Base-by-base conservation (phyloP, 768 basidiomycete species). In the Lactifluus pinguis region DNA sequence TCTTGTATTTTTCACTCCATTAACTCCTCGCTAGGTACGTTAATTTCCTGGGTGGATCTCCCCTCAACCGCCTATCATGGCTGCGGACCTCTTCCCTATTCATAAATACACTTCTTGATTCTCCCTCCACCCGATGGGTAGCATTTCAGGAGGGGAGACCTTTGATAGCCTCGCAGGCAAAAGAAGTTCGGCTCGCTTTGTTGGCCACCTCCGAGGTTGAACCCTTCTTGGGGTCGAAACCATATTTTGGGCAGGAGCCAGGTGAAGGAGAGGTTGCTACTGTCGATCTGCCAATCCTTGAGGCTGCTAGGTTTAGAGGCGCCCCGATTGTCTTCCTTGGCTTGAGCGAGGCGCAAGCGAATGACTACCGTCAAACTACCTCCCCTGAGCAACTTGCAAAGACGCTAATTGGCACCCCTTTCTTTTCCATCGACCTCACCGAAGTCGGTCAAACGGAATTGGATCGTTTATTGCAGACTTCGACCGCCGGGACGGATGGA, bases 51-150 rank as follows among this genome's bases (percentile, higher is more conserved):
- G 75, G 73, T 38, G 81, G 87, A 44, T 88, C 89, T 57, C 83
- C 87, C 47, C 73, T 92, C 36, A 92, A 92, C 71, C 85, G 91
- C 15, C 77, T 92, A 19, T 84, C 88, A 1, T 93, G 93, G 85
- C 78, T 94, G 39, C 80, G 91, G 30, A 72, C 83, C 3, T 91
- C 89, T 14, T 80, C 83, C 32, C 70, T 79, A 8, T 92, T 94
- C 72, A 78, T 98, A 51, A 89, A 92, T 60, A 77, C 84, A 19
- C 77, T 93, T 65, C 74, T 87, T 41, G 71, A 68, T 15, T 76
- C 82, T 13, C 79, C 83, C 0, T 69, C 81, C 3, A 81, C 92
- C 0, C 77, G 80, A 49, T 98, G 95, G 87, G 70, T 95, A 45
- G 65, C 94, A 17, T 90, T 92, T 76, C 84, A 86, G 53, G 74